Base-by-base conservation (phyloP, 768 basidiomycete species). In the Macrolepiota albuminosa region DNA sequence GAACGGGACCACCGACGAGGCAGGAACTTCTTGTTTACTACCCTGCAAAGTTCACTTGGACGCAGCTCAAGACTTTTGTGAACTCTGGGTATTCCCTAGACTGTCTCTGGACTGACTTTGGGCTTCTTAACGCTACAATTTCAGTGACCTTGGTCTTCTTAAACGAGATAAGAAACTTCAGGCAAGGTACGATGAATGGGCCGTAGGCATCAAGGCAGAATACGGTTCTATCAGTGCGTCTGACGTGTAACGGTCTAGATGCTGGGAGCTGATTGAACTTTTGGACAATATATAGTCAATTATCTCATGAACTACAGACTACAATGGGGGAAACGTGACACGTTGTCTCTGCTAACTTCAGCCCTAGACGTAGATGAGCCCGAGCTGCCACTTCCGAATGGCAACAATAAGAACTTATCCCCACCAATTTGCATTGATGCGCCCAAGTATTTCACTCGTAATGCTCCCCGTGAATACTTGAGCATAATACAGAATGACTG, bases 401-500 rank as follows among this genome's bases (percentile, higher is more conserved):
- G 39, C 39, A 50, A 59, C 21, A 55, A 63, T 31, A 57, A 24
- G 24, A 61, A 63, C 11, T 58, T 26, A 49, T 53, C 73, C 9
- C 73, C 74, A 18, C 65, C 71, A 10, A 67, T 78, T 16, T 75
- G 71, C 31, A 57, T 64, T 6, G 67, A 73, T 56, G 69, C 73
- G 3, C 84, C 84, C 7, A 72, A 76, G 13, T 89, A 89, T 70
- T 93, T 94, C 71, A 84, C 78, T 36, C 81, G 81, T 13, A 77
- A 86, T 63, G 85, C 84, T 9, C 82, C 87, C 0, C 64, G 77
- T 13, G 74, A 83, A 39, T 74, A 83, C 55, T 74, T 91, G 63
- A 88, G 85, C 66, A 84, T 93, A 61, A 88, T 88, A 49, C 85
- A 77, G 66, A 92, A 93, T 67, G 91, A 93, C 68, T 95, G 92